A percentile compares a stretch with the other conserved stretches of the same genome.
Evolutionary conservation across 2,329 filamentous ascomycete genomes (phyloP).

Genomic region (Pseudogymnoascus sp.): DNA sequence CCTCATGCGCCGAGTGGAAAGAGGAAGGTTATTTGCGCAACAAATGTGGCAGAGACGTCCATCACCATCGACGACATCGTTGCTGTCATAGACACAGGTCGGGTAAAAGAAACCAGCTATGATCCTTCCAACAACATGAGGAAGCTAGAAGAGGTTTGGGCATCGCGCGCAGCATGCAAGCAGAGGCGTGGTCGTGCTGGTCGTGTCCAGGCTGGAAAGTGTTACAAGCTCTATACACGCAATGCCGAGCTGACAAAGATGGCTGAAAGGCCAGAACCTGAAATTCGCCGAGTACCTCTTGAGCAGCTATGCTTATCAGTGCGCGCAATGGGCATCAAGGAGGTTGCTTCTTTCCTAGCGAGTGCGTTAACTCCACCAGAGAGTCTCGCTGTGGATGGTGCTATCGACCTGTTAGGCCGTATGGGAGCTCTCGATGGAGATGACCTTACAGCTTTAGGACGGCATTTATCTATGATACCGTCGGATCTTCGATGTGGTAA

Average conservation of each 20-base stretch:
- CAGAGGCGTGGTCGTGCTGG: conserved; percentile 89
- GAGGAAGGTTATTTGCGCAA: conserved; percentile 87
- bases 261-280: conserved; percentile 81
- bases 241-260: conserved; percentile 75
- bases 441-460: conserved; percentile 81
- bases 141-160: conserved; percentile 90
- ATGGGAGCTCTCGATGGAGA: conserved; percentile 86
- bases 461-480: conserved; percentile 90
- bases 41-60: conserved; percentile 95
- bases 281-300: conserved; percentile 84
- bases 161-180: conserved; percentile 86
- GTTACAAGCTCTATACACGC: conserved; percentile 91
- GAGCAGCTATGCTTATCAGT: conserved; percentile 94
- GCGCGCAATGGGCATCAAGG: conserved; percentile 83
- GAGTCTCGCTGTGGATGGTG: conserved; percentile 75
- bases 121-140: conserved; percentile 90
- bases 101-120: conserved; percentile 94
- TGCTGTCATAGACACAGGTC: conserved; percentile 88
- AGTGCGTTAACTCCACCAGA: conserved; percentile 86
- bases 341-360: conserved; percentile 73
- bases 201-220: conserved; percentile 80
- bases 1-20: conserved; percentile 65
- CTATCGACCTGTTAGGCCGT: conserved; percentile 66
- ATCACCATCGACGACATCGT: conserved; percentile 98
- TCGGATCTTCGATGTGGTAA: conserved; percentile 90